Conservation (phyloP, 169 alveolate species). For the Cryptosporidium felis region DNA sequence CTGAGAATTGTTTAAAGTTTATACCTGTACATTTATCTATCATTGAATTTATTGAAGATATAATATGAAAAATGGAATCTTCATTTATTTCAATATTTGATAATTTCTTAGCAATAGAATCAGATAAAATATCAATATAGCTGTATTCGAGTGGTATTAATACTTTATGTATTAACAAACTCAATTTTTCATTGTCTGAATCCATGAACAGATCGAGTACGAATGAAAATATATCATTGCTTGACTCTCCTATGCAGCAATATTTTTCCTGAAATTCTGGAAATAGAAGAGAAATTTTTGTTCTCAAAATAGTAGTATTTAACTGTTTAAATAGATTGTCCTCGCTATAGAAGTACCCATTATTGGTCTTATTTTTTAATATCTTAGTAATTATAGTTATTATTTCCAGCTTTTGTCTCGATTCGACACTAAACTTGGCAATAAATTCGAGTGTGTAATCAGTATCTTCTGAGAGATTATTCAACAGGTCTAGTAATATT, state of each 20-base stretch:
- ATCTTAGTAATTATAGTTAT: neutral
- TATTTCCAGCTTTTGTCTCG: constrained; percentile 8
- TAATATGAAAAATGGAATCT: no score
- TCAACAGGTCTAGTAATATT: constrained; percentile 11
- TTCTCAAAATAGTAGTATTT: neutral
- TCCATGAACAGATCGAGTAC: neutral
- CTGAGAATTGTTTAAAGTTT: no score
- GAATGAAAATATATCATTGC: neutral
- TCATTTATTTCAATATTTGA: no score
- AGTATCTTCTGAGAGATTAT: neutral
- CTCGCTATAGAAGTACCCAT: no score
- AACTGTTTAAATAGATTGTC: neutral
- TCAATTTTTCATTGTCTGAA: neutral
- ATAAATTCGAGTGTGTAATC: neutral
- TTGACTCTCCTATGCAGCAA: neutral
- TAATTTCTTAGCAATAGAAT: no score
- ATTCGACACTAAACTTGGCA: neutral
- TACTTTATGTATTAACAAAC: neutral
- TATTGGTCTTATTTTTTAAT: neutral
- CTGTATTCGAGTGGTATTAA: neutral
- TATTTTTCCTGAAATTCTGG: neutral
- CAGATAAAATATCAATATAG: neutral
- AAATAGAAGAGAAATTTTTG: neutral
- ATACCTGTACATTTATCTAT: no score
- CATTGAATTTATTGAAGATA: no score